phyloP scores from a whole-genome alignment of 1,284 basidiomycete genomes.

The Dichomitus squalens region DNA sequence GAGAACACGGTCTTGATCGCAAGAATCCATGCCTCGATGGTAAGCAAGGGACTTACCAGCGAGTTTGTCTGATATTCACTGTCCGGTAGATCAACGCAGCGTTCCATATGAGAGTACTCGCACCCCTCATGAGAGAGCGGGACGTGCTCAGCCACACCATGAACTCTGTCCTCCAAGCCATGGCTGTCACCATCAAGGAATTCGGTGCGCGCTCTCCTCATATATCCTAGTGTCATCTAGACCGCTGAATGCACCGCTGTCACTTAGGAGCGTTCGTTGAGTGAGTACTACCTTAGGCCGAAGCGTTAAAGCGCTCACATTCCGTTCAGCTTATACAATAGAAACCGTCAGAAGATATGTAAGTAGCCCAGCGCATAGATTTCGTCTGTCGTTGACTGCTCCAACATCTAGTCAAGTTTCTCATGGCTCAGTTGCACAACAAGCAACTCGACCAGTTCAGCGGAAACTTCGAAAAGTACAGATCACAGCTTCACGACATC shows the following conservation, averaged over 20 bases:
- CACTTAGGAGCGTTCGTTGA: background rate
- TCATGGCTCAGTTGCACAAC: background rate
- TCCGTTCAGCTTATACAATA: background rate
- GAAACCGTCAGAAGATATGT: constrained; percentile 3
- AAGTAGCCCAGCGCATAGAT: background rate
- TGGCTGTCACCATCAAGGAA: background rate
- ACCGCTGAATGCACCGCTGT: too few relatives aligned
- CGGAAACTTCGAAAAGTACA: background rate
- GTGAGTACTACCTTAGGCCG: background rate
- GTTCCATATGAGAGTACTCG: background rate
- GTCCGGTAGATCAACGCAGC: background rate
- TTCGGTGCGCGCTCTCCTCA: background rate
- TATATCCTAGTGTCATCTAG: background rate
- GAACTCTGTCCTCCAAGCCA: background rate
- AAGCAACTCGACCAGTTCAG: background rate
- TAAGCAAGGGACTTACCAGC: background rate
- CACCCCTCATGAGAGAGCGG: background rate
- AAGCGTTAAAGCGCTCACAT: background rate
- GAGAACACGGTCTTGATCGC: constrained; percentile 14
- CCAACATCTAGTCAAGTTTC: background rate
- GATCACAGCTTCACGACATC: background rate
- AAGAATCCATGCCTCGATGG: constrained; percentile 9
- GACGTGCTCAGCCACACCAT: background rate
- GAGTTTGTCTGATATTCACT: background rate
- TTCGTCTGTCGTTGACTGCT: background rate